Evolutionary conservation across 768 basidiomycete species (phyloP).

Genomic region (Lentinula sp.): DNA sequence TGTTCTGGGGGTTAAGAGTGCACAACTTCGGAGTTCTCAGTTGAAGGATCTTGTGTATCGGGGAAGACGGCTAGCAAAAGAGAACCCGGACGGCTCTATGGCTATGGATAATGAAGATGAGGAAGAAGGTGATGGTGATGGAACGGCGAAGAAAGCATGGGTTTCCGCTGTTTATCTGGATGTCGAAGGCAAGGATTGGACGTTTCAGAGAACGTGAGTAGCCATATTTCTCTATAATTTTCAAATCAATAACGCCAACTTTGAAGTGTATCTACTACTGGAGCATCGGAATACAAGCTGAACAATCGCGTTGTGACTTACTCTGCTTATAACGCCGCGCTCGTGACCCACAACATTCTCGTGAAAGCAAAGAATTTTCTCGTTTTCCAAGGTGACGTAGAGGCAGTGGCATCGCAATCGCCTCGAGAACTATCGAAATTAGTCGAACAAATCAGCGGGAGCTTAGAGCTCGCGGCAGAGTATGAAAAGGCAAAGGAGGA

Average conservation of each 20-base stretch:
- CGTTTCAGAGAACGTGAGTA: slow-evolving; percentile 87
- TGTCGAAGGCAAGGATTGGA: slow-evolving; percentile 72
- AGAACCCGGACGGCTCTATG: slow-evolving; percentile 36
- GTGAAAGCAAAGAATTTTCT: slow-evolving; percentile 99
- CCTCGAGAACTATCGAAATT: slow-evolving; percentile 84
- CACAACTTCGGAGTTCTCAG: slow-evolving; percentile 87
- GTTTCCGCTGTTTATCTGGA: slow-evolving; percentile 90
- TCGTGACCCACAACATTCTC: slow-evolving; percentile 87
- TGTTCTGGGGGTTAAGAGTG: slow-evolving; percentile 93
- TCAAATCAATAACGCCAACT: slow-evolving; percentile 5
- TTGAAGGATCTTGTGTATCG: slow-evolving; percentile 96
- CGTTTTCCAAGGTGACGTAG: slow-evolving; percentile 98
- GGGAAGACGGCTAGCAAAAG: slow-evolving; percentile 61
- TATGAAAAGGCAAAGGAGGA: slow-evolving; percentile 87
- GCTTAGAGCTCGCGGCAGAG: slow-evolving; percentile 79
- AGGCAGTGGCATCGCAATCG: slow-evolving; percentile 93
- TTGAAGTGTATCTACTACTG: slow-evolving; percentile 77
- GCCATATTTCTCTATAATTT: background rate
- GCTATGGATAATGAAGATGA: slow-evolving; percentile 44
- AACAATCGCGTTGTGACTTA: slow-evolving; percentile 81
- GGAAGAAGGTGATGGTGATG: slow-evolving; percentile 59
- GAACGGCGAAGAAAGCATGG: slow-evolving; percentile 90
- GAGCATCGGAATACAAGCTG: slow-evolving; percentile 87
- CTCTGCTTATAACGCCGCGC: slow-evolving; percentile 81
- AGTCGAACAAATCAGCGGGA: slow-evolving; percentile 95